A percentile compares a stretch with the other conserved stretches of the same genome.
These are phyloP conservation scores for Pholiota microspora DNA, from an alignment of 768 basidiomycete genomes.

Conservation along the genomic window DNA sequence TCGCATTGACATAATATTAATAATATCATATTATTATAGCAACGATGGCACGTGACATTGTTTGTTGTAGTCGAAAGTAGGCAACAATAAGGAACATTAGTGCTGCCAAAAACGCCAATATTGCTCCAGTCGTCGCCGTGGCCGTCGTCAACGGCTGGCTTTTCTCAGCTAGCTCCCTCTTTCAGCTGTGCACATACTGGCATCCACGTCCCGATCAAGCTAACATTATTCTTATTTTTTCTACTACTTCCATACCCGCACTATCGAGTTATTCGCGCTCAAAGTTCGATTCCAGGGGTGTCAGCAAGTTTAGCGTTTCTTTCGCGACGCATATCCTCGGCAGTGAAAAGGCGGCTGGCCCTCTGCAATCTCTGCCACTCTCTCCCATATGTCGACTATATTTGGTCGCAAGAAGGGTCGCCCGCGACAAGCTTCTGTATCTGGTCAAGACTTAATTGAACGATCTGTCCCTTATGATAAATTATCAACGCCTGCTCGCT, in stretches of 20 bases:
- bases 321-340: neutral
- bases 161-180: neutral
- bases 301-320: neutral
- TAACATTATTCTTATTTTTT: conserved; percentile 1
- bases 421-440: conserved; percentile 60
- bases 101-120: neutral
- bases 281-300: neutral
- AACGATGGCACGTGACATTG: conserved; percentile 3
- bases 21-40: no score
- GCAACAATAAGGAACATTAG: neutral
- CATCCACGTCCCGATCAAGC: neutral
- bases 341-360: neutral
- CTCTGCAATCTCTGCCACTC: conserved; percentile 2
- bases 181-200: neutral
- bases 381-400: conserved; percentile 54
- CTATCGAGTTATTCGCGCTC: neutral
- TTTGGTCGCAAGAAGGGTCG: conserved; percentile 66
- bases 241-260: neutral
- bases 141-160: conserved; percentile 5
- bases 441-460: conserved; percentile 60
- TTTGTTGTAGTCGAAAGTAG: neutral
- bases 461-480: conserved; percentile 73
- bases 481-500: conserved; percentile 51
- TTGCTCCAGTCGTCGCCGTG: neutral
- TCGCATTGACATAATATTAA: neutral